phyloP scores from a whole-genome alignment of 2,329 filamentous ascomycete genomes.

The Magnaporthiopsis poae region DNA sequence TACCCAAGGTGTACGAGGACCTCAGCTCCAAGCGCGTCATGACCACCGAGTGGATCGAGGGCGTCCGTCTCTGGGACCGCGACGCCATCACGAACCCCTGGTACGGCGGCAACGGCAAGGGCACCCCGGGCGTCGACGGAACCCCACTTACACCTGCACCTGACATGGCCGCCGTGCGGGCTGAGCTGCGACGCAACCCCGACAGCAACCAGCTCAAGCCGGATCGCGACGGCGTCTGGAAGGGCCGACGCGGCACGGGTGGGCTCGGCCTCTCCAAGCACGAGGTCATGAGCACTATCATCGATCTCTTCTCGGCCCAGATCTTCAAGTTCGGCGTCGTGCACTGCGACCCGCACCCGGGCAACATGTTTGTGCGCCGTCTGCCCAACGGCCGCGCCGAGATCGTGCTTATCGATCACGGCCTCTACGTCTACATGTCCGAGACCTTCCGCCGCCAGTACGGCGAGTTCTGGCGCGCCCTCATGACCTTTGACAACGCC shows the following conservation, averaged over 20 bases:
- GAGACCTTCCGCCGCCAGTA: slow-evolving; percentile 79
- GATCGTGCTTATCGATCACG: slow-evolving; percentile 92
- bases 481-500: slow-evolving; percentile 86
- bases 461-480: slow-evolving; percentile 80
- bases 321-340: slow-evolving; percentile 96
- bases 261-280: slow-evolving; percentile 74
- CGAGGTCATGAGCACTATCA: slow-evolving; percentile 91
- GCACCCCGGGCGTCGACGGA: slow-evolving; percentile 69
- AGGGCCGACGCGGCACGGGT: slow-evolving; percentile 59
- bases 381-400: slow-evolving; percentile 73
- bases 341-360: slow-evolving; percentile 93
- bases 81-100: slow-evolving; percentile 66
- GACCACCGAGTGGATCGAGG: slow-evolving; percentile 96
- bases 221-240: slow-evolving; percentile 65
- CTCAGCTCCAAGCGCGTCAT: slow-evolving; percentile 75
- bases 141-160: slow-evolving; percentile 43
- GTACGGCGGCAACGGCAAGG: slow-evolving; percentile 65
- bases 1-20: slow-evolving; percentile 75
- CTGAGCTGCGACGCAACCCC: slow-evolving; percentile 40
- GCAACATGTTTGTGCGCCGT: slow-evolving; percentile 91
- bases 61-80: slow-evolving; percentile 85
- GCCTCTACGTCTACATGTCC: slow-evolving; percentile 85
- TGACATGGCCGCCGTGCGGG: slow-evolving; percentile 35
- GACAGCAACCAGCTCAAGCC: slow-evolving; percentile 56
- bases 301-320: slow-evolving; percentile 91